These are phyloP conservation scores for Cercospora sp. DNA, from an alignment of 2,329 filamentous ascomycete species.

Conservation along the genomic window DNA sequence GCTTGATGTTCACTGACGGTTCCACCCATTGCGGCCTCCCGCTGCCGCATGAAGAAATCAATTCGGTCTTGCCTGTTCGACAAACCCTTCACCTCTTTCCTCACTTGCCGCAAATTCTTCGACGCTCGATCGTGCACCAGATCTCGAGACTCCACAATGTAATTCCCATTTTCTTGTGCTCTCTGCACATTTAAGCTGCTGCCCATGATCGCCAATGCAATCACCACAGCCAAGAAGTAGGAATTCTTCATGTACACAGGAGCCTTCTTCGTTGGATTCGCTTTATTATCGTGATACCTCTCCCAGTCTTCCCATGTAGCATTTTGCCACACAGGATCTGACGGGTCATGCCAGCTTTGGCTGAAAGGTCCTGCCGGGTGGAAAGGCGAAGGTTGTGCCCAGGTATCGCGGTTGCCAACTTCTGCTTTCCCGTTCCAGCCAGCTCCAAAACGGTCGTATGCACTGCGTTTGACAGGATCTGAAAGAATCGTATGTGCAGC, in stretches of 20 bases:
- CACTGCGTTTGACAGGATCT: constrained; percentile 71
- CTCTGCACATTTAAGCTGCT: constrained; percentile 71
- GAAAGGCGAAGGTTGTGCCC: constrained; percentile 24
- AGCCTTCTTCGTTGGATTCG: constrained; percentile 43
- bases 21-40: constrained; percentile 58
- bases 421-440: constrained; percentile 68
- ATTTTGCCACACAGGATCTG: constrained; percentile 63
- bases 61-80: constrained; percentile 59
- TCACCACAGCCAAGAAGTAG: constrained; percentile 72
- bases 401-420: constrained; percentile 21
- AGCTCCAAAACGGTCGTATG: constrained; percentile 78
- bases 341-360: constrained; percentile 40
- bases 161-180: constrained; percentile 62
- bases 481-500: constrained; percentile 86
- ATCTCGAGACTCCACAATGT: constrained; percentile 66
- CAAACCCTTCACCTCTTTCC: constrained; percentile 53
- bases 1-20: constrained; percentile 43
- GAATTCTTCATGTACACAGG: constrained; percentile 74
- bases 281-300: constrained; percentile 62
- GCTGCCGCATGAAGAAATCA: constrained; percentile 72
- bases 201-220: constrained; percentile 68
- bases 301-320: constrained; percentile 99
- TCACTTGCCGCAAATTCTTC: constrained; percentile 59
- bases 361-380: constrained; percentile 38
- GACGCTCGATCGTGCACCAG: constrained; percentile 67